A percentile compares a stretch with the other conserved stretches of the same genome.
These are phyloP conservation scores for Dryas alaskensis DNA, from an alignment of 306 rosid genomes.

Conservation along the genomic window DNA sequence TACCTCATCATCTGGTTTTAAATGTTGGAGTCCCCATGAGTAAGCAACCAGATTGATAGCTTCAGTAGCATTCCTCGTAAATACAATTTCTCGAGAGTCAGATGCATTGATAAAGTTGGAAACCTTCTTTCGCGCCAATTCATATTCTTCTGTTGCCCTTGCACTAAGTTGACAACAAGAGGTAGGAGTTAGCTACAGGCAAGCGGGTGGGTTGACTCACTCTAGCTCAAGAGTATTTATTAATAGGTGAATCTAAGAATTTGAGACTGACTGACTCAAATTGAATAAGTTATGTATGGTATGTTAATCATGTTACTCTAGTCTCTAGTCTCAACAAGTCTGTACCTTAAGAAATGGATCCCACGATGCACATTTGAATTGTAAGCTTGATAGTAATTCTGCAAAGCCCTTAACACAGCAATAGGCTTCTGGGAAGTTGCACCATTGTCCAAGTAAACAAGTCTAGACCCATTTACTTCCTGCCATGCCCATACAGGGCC, in stretches of 20 bases:
- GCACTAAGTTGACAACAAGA: conserved; percentile 47
- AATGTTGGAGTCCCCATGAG: conserved; percentile 77
- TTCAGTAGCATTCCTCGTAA: conserved; percentile 91
- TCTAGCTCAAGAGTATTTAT: neutral
- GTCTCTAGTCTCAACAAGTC: too few relatives aligned
- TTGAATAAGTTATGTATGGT: neutral
- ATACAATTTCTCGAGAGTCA: conserved; percentile 65
- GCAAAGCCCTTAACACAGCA: conserved; percentile 65
- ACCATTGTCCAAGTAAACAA: conserved; percentile 90
- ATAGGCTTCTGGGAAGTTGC: conserved; percentile 94
- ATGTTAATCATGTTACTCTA: too few relatives aligned
- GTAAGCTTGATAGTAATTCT: conserved; percentile 67
- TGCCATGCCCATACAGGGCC: conserved; percentile 19
- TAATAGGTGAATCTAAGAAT: neutral
- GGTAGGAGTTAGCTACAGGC: neutral
- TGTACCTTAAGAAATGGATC: conserved; percentile 80
- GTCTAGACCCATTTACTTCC: conserved; percentile 93
- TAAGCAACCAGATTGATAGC: conserved; percentile 87
- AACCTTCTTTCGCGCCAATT: conserved; percentile 84
- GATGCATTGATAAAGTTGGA: conserved; percentile 81
- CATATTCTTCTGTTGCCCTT: conserved; percentile 87
- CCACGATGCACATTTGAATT: conserved; percentile 97
- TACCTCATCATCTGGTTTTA: conserved; percentile 83
- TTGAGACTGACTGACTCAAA: neutral
- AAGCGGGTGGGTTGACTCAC: neutral